Evolutionary conservation across 139 green algal genomes (phyloP), one percentile per base, ranked within the genome.

Genomic region (Chlorella vulgaris): DNA sequence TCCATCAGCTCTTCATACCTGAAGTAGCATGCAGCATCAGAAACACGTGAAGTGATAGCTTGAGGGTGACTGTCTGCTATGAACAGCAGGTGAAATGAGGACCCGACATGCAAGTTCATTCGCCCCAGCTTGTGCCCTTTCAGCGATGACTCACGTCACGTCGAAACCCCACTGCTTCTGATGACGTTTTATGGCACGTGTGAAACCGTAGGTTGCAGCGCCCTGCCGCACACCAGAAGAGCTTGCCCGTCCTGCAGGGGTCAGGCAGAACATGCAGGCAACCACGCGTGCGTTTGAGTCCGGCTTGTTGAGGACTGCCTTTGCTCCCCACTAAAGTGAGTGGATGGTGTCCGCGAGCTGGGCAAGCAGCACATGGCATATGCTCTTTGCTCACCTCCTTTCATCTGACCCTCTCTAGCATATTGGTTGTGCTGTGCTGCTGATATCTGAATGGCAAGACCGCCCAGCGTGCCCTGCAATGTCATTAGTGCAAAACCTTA

Each of bases 1-100:
- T 61, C 26, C n/a, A 75, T 28, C 68, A 75, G 40, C 19, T 75
- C 68, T 7, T n/a, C 29, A 13, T 75, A 75, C n/a, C 65, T 73
- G 65, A 7, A 29, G 60, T n/a, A 68, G 60, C n/a, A n/a, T 15
- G 3, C 18, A n/a, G 29, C 1, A 31, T 1, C 8, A 15, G 3
- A 15, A 40, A 31, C 13, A 6, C 5, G 7, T 8, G 28, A 36
- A 7, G 24, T 33, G 60, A 38, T 8, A 8, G n/a, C n/a, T n/a
- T n/a, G n/a, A n/a, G n/a, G n/a, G n/a, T n/a, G 15, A 39, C 22
- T 28, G n/a, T n/a, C n/a, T 42, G 3, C 10, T 1, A 31, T 1
- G 6, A 15, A 5, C 24, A 40, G 62, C 13, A 6, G 29, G 7
- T 8, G 28, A 36, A 7, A 31, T 33, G 60, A 38, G 22, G 24